Evolutionary conservation across 768 basidiomycete genomes (phyloP), one percentile per base, ranked within the genome.

Genomic region (Panus rudis): DNA sequence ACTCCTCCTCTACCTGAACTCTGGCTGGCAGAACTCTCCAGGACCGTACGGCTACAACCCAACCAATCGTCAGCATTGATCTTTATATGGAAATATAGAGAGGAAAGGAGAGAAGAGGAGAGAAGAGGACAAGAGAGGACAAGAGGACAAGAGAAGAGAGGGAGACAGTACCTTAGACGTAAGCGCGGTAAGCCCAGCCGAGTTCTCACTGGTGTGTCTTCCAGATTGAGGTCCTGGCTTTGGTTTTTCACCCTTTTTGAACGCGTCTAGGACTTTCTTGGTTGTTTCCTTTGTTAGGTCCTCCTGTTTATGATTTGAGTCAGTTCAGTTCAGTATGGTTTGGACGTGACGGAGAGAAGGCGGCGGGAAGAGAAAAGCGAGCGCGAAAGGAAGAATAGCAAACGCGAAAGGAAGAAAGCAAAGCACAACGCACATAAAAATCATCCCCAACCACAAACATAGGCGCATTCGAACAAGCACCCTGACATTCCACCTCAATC

Each of bases 401-500:
- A 10, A 30, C n/a, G n/a, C 25, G 22, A 33, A 6, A 10, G 22
- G 1, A 39, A 25, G 32, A 26, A 45, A 4, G 42, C 23, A n/a
- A n/a, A n/a, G n/a, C n/a, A n/a, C n/a, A 4, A 66, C 85, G 49
- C 58, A 91, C 92, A 62, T 96, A 99, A 70, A 92, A 99, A 63
- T 98, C 92, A 58, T 99, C 96, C 21, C 85, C 84, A 55, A 99
- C 75, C 47, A 83, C 92, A 64, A 99, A 72, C 96, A 98, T 98
- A 34, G 89, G 91, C 21, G 92, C 96, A 66, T 97, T 99, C 55
- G 86, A 90, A 70, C 96, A 99, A 42, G 96, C 94, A 44, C 96
- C 96, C 57, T 97, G 84, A 65, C 96, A 99, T 68, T 99, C 96
- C 22, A 98, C 96, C 65, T 99, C 96, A 45, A 99, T 75, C 32